Percentiles rank a stretch among this genome's conserved stretches.
These are phyloP conservation scores for Hericium erinaceus DNA, from an alignment of 768 basidiomycete genomes.

Conservation along the genomic window DNA sequence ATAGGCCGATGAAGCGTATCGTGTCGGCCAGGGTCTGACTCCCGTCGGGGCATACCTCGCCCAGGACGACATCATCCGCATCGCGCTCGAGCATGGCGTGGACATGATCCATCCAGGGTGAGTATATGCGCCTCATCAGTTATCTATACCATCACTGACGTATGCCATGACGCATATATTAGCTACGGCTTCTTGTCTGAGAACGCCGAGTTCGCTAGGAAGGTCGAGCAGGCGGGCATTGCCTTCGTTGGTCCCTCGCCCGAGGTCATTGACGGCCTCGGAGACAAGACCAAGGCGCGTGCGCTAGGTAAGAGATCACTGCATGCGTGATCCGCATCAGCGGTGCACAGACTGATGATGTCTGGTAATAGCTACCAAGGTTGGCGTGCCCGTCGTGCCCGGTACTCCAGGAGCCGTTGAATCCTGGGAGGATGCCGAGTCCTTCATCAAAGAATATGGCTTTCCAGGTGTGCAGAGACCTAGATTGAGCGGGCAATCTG, in stretches of 20 bases:
- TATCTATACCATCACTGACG: not conserved
- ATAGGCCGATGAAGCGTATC: slow-evolving; percentile 96
- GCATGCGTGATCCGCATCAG: slow-evolving; percentile 5
- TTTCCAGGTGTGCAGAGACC: slow-evolving; percentile 59
- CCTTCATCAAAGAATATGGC: slow-evolving; percentile 92
- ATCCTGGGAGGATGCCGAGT: slow-evolving; percentile 65
- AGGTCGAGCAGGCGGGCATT: slow-evolving; percentile 95
- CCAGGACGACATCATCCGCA: slow-evolving; percentile 93
- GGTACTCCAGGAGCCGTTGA: slow-evolving; percentile 94
- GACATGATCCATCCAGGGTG: slow-evolving; percentile 99
- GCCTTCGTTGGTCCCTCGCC: slow-evolving; percentile 95
- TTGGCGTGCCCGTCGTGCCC: slow-evolving; percentile 92
- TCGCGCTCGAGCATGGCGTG: slow-evolving; percentile 96
- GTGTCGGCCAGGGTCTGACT: slow-evolving; percentile 92
- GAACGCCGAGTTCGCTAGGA: slow-evolving; percentile 93
- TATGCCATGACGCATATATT: not conserved
- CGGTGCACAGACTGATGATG: slow-evolving; percentile 1
- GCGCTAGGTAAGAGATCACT: slow-evolving; percentile 49
- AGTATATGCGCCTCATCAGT: slow-evolving; percentile 12
- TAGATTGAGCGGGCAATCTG: not conserved
- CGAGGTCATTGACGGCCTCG: slow-evolving; percentile 93
- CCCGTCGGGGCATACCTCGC: slow-evolving; percentile 96
- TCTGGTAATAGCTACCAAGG: slow-evolving; percentile 58
- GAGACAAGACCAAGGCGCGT: slow-evolving; percentile 98
- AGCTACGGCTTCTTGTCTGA: slow-evolving; percentile 98